These are phyloP conservation scores for Trichoderma arundinaceum DNA, from an alignment of 2,329 filamentous ascomycete genomes.

Conservation along the genomic window DNA sequence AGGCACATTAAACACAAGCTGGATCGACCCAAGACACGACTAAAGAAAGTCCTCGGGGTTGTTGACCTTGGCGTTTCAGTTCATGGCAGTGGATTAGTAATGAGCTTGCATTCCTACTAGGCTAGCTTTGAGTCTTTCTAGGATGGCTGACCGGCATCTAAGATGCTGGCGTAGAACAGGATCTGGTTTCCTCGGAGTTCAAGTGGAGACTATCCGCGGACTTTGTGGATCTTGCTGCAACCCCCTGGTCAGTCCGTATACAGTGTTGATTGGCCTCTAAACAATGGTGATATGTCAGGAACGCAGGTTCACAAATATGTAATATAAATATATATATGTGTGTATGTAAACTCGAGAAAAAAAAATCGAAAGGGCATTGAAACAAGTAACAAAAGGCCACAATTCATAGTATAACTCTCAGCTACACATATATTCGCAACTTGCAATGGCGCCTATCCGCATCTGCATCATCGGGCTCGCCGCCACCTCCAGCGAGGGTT, in stretches of 20 bases:
- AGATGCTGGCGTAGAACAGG: not conserved
- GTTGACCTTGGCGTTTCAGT: constrained; percentile 2
- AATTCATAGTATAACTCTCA: not conserved
- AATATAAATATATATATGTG: not conserved
- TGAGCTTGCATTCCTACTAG: not conserved
- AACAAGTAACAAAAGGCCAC: not conserved
- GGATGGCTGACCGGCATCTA: not conserved
- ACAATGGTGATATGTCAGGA: not conserved
- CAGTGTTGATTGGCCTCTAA: not conserved
- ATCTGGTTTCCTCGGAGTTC: constrained; percentile 14
- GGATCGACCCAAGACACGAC: not conserved
- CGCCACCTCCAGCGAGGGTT: constrained; percentile 5
- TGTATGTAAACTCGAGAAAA: not conserved
- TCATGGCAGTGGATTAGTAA: not conserved
- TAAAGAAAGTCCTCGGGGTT: constrained; percentile 17
- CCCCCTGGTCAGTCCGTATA: not conserved
- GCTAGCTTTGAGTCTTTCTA: not conserved
- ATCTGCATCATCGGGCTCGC: constrained; percentile 24
- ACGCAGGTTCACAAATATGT: not conserved
- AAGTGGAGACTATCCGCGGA: constrained; percentile 20
- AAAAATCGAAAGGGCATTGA: not conserved
- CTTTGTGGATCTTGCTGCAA: constrained; percentile 8
- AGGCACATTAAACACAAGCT: not conserved
- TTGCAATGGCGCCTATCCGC: constrained; percentile 19
- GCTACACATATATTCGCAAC: not conserved